Conservation (phyloP, 192 early-diverging fungal genomes). For the Funneliformis geosporum region DNA sequence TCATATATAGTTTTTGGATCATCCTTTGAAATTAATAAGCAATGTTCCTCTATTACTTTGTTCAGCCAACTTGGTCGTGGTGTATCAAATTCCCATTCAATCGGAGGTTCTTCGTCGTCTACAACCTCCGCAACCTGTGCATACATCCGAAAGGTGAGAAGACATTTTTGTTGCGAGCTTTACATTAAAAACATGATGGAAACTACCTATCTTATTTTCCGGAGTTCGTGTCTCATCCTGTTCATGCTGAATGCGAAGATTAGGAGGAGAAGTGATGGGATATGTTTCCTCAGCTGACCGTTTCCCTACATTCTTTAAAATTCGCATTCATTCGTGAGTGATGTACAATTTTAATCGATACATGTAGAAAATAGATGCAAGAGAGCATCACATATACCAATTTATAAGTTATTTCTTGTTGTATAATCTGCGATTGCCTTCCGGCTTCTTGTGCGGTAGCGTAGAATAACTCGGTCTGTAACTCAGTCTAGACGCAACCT, state of each 20-base stretch:
- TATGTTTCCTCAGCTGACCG: conserved; percentile 11
- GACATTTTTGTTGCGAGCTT: no score
- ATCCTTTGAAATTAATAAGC: conserved; percentile 7
- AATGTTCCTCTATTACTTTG: conserved; percentile 2
- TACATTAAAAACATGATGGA: no score
- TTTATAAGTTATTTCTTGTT: conserved; percentile 15
- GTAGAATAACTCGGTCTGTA: background rate
- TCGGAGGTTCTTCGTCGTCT: conserved; percentile 19
- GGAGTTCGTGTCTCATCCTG: no score
- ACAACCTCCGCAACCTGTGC: conserved; percentile 10
- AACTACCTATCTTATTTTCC: no score
- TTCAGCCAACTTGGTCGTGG: conserved; percentile 23
- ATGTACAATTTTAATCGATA: background rate
- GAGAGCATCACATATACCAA: no score
- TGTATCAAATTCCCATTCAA: conserved; percentile 30
- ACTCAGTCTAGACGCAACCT: no score
- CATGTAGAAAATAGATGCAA: conserved; percentile 6
- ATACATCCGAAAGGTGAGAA: background rate
- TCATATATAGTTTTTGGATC: conserved; percentile 16
- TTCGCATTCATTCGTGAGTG: background rate
- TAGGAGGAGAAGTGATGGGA: conserved; percentile 1
- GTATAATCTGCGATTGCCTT: background rate
- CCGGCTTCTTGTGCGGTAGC: conserved; percentile 9
- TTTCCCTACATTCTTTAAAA: conserved; percentile 18
- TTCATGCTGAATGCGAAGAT: no score